These are phyloP conservation scores for Fusarium irregulare DNA, from an alignment of 2,329 filamentous ascomycete species.

Conservation along the genomic window DNA sequence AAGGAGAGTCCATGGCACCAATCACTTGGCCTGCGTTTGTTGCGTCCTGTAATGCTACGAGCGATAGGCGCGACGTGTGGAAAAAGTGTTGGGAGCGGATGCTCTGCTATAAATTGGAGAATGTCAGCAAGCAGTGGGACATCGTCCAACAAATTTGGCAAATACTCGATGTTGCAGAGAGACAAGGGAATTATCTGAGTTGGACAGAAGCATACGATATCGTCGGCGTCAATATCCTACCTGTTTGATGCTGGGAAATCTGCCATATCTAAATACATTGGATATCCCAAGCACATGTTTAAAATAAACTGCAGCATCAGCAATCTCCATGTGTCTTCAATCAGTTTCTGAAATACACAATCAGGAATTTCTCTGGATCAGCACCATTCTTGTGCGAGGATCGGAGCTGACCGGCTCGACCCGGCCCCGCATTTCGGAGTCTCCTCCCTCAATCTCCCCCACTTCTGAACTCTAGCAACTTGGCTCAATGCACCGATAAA, in stretches of 20 bases:
- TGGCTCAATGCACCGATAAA: no score
- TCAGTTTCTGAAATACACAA: no score
- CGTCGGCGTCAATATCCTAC: background rate
- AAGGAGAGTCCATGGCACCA: background rate
- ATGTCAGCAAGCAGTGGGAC: background rate
- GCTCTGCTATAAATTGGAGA: background rate
- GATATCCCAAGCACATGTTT: no score
- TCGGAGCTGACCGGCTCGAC: no score
- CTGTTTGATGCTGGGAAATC: background rate
- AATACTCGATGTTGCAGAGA: background rate
- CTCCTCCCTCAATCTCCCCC: no score
- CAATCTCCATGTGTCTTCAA: no score
- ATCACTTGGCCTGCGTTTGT: slow-evolving; percentile 1
- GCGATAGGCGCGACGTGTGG: background rate
- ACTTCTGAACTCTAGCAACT: no score
- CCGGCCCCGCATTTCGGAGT: no score
- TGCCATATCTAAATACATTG: background rate
- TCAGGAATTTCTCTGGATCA: no score
- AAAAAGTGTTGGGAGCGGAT: background rate
- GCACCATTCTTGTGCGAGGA: no score
- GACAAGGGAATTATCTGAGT: background rate
- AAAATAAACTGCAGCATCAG: no score
- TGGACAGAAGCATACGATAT: background rate
- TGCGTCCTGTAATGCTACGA: background rate
- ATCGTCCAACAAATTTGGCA: background rate